Base-by-base conservation (phyloP, 257 asterid genomes). In the Rehmannia glutinosa region DNA sequence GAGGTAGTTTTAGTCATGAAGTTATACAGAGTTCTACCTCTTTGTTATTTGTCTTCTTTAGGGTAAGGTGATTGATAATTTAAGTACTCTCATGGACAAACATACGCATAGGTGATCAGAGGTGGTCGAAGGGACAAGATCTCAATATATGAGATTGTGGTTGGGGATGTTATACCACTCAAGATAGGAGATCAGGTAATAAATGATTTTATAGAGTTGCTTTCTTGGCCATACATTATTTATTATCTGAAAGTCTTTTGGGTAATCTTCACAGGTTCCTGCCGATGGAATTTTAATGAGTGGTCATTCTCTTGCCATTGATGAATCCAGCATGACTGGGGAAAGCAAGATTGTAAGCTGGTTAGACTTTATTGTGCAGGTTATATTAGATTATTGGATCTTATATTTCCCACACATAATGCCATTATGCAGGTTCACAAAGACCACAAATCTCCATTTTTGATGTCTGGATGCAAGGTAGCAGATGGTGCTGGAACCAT, bases 281-380 rank as follows among this genome's bases (percentile, higher is more conserved):
- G 96, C 97, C 4, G 96, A 93, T 71, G 99, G 99, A 60, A 53
- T 93, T 61, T 73, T 93, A 76, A 83, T 83, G 36, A 80, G 74
- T 57, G 87, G 96, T 51, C 99, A 93, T 86, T 90, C 96, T 74
- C 94, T 93, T 50, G 88, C 96, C 77, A 80, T 93, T 62, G 99
- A 93, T 71, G 96, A 93, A 81, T 93, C 99, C 57, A 93, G 98
- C 86, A 93, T 93, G 98, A 93, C 98, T 3, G 98, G 98, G 42
- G 98, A 93, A 85, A 93, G 99, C 97, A 90, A 91, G 88, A 80
- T 83, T 75, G 98, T 91, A 84, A 86, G 96, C 78, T 78, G 81
- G 69, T 85, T 79, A 73, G 75, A 78, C 46, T 47, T 74, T 79
- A 64, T 64, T 56, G 58, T 12, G 32, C 69, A 68, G 64, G 59